A percentile compares a stretch with the other conserved stretches of the same genome.
Evolutionary conservation across 306 rosid genomes (phyloP).

Genomic region (Cucurbita argyrosperma): DNA sequence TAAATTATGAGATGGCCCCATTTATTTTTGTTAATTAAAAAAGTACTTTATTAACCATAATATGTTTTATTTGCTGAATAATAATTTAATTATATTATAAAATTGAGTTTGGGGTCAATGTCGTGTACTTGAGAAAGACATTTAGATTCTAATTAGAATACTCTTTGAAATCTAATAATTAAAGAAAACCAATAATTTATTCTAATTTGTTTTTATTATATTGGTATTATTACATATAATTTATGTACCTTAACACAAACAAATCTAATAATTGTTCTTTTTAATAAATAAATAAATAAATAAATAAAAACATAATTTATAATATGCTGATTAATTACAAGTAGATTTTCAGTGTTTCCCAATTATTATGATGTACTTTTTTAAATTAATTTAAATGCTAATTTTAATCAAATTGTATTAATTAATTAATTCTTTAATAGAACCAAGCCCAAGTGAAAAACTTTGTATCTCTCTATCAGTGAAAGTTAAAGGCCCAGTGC

Average conservation of each 20-base stretch:
- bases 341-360: neutral
- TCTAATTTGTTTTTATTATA: neutral
- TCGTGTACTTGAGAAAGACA: neutral
- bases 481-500: neutral
- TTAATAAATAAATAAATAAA: too few species aligned
- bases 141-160: neutral
- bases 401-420: neutral
- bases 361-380: neutral
- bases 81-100: neutral
- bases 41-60: neutral
- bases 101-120: neutral
- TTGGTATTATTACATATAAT: neutral
- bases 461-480: neutral
- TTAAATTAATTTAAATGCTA: neutral
- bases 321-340: too few species aligned
- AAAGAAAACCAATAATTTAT: neutral
- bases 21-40: neutral
- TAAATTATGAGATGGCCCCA: neutral
- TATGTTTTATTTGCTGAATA: neutral
- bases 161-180: neutral
- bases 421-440: neutral
- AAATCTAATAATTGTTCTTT: neutral
- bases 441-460: neutral
- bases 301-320: too few species aligned
- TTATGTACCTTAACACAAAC: neutral